Base-by-base conservation (phyloP, 2,329 filamentous ascomycete genomes). In the Talaromyces sp. region DNA sequence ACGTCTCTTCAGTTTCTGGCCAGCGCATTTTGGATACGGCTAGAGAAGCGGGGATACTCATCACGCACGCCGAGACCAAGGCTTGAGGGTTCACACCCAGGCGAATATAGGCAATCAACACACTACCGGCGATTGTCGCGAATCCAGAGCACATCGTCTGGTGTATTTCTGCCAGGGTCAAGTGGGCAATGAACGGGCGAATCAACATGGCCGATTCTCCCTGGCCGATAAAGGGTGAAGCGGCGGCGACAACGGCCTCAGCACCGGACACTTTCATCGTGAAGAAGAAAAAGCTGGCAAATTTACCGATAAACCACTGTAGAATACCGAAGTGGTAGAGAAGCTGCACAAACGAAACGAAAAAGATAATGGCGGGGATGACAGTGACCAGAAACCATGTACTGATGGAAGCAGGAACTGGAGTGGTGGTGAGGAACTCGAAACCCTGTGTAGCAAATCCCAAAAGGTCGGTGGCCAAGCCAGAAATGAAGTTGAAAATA, bases 201-300 rank as follows among this genome's bases (percentile, higher is more conserved):
- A 97, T 92, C 70, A 97, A 80, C 90, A 96, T 96, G 63, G 91
- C 92, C 27, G 90, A 95, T 81, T 96, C 93, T 71, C 93, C 92
- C 79, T 96, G 92, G 9, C 93, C 93, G 70, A 96, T 95, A 77
- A 96, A 96, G 9, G 93, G 93, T 0, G 92, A 96, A 10, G 93
- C 92, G 36, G 93, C 90, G 36, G 93, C 93, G 62, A 96, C 93
- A 56, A 96, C 90, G n/a, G 93, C 92, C 76, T 96, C 93, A 53
- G 91, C 91, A 64, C 93, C 93, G 4, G 92, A 96, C 6, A 96
- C 91, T 57, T 86, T 84, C 77, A 97, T 88, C 52, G 82, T 84
- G 89, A 91, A 96, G 84, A 93, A 96, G 83, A 97, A 96, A 77
- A 96, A 92, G 57, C 85, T 84, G 63, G 93, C 92, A 69, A 95